Evolutionary conservation across 441 rosid genomes (phyloP).

Genomic region (Theobroma grandiflorum): DNA sequence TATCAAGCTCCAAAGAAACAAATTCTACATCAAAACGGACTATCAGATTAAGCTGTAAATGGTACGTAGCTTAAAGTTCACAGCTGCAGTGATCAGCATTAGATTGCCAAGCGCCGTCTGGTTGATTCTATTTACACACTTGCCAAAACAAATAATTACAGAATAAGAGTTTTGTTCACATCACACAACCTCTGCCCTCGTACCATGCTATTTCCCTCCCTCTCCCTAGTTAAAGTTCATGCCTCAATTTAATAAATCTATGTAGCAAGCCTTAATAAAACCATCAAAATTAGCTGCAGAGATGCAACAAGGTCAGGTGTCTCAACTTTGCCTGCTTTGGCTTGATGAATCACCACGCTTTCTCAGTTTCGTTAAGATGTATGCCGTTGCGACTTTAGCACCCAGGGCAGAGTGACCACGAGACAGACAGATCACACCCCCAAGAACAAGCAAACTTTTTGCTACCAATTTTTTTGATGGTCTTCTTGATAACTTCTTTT

Average conservation of each 20-base stretch:
- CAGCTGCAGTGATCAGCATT: not conserved
- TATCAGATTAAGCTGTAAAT: not conserved
- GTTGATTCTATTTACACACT: not conserved
- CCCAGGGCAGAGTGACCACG: constrained; percentile 80
- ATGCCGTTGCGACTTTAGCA: constrained; percentile 88
- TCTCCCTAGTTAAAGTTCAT: constrained; percentile 3
- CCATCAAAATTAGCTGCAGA: constrained; percentile 13
- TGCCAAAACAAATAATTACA: too few species aligned
- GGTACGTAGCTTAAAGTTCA: not conserved
- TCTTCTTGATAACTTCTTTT: constrained; percentile 50
- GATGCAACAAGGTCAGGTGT: not conserved
- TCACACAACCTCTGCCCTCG: too few species aligned
- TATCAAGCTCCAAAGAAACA: not conserved
- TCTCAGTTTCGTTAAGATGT: constrained; percentile 75
- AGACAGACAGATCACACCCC: constrained; percentile 78
- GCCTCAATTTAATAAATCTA: not conserved
- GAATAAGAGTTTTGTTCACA: too few species aligned
- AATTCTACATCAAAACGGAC: not conserved
- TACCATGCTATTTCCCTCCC: not conserved
- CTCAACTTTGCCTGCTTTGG: constrained; percentile 43
- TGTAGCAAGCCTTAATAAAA: not conserved
- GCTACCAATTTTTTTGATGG: constrained; percentile 74
- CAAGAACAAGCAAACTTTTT: constrained; percentile 74
- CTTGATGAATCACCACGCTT: constrained; percentile 57
- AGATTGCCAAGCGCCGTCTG: not conserved